Base-by-base conservation (phyloP, 2,329 filamentous ascomycete genomes). In the Celoporthe dispersa region DNA sequence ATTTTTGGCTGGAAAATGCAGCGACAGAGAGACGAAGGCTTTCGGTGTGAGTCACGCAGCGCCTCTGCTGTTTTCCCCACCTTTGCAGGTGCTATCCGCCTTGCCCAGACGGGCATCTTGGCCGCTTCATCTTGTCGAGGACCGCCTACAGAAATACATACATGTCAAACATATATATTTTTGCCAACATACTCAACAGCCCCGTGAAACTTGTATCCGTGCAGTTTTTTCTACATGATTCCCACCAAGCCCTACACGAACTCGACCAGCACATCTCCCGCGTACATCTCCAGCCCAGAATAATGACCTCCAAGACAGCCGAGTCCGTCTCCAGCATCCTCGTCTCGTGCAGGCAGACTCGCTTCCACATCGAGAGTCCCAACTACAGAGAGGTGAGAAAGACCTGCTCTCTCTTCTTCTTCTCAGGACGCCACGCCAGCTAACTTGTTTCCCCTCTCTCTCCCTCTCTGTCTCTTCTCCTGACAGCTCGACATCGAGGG, bases 401-500 rank as follows among this genome's bases (percentile, higher is more conserved):
- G 66, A 7, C 0, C 35, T 28, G 22, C n/a, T 35, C 31, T 5
- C 35, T 35, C 35, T 35, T 8, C 8, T 35, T 22, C 35, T 16
- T 41, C 33, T 25, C 31, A 67, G 39, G 3, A 14, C 33, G 39
- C 16, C 8, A 59, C 8, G 41, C 39, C 55, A n/a, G 22, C 25
- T 14, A 37, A 44, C 35, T 35, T 35, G 35, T 35, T 35, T 25
- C 14, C 16, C 31, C 62, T 44, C 16, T 16, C 16, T 16, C 16
- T 22, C 39, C 12, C 3, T 44, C n/a, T n/a, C n/a, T n/a, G n/a
- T n/a, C n/a, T n/a, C n/a, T 35, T 35, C 35, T 35, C 37, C 35
- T 14, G 12, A 25, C 66, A 91, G 89, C 84, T 92, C 66, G 89
- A 92, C 71, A 86, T 94, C 57, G 91, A 93, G 72, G 91, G 91